Base-by-base conservation (phyloP, 495 filamentous ascomycete genomes). In the Aspergillus affinis region DNA sequence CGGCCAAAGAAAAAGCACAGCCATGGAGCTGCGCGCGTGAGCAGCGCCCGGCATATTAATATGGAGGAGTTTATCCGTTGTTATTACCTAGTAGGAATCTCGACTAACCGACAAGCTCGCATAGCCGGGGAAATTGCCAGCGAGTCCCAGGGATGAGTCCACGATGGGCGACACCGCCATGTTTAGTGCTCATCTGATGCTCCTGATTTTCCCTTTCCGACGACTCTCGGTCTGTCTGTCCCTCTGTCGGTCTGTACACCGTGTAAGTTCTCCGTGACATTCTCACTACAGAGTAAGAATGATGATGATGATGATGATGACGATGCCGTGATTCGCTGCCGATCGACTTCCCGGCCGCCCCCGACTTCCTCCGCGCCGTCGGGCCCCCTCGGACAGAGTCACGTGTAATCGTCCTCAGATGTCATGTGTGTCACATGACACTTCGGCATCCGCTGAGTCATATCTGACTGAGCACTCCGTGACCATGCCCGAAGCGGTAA, bases 401-500 rank as follows among this genome's bases (percentile, higher is more conserved):
- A 26, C 23, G 23, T 26, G 23, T 4, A 26, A 4, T 26, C 23
- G 23, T 26, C 23, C 23, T 26, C 23, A 2, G 23, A 26, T 26
- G 36, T 41, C 36, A 41, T 8, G 36, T 41, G 36, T n/a, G n/a
- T n/a, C n/a, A n/a, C n/a, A 41, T 41, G 1, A 4, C 10, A 2
- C 3, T 26, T 26, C n/a, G 36, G 1, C 36, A 10, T 48, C 55
- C 53, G 58, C 59, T 58, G 30, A 49, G n/a, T 19, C 30, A 53
- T 36, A 51, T 6, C 0, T 74, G 61, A 72, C 62, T 70, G 58
- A 66, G 32, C 46, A 2, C n/a, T 15, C 7, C 15, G 29, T 13
- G 4, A 19, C 4, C 55, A 67, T 65, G 65, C 66, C 65, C 12
- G 17, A 69, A 66, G 45, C 59, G 61, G 70, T 45, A 63, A 67